phyloP scores from a whole-genome alignment of 768 basidiomycete genomes.

The Mycena vulgaris region DNA sequence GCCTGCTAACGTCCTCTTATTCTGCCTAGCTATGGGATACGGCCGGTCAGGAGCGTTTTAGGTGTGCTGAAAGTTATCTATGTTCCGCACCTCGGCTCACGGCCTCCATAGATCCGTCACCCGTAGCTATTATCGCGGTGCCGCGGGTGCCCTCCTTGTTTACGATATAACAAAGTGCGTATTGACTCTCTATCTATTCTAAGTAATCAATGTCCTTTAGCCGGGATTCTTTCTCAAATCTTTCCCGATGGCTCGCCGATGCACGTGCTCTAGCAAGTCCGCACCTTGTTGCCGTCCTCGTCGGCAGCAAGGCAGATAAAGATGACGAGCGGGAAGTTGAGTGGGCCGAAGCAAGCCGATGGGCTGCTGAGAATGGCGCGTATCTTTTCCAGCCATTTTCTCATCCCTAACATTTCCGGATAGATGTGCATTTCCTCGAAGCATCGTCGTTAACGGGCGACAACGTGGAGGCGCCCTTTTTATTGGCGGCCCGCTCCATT shows the following conservation, averaged over 20 bases:
- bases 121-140: slow-evolving; percentile 95
- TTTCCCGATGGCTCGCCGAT: slow-evolving; percentile 93
- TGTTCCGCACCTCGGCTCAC: slow-evolving; percentile 11
- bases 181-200: slow-evolving; percentile 31
- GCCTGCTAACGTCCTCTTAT: slow-evolving; percentile 34
- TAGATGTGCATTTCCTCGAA: slow-evolving; percentile 95
- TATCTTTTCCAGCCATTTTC: slow-evolving; percentile 21
- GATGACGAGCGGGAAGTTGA: slow-evolving; percentile 97
- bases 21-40: slow-evolving; percentile 92
- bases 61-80: slow-evolving; percentile 59
- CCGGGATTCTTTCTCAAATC: slow-evolving; percentile 87
- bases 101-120: slow-evolving; percentile 80
- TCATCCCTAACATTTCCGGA: slow-evolving; percentile 26
- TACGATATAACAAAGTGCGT: slow-evolving; percentile 93
- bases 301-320: slow-evolving; percentile 96
- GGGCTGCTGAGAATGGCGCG: slow-evolving; percentile 96
- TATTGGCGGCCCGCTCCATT: slow-evolving; percentile 89
- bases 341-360: slow-evolving; percentile 94
- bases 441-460: slow-evolving; percentile 93
- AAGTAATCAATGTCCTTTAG: slow-evolving; percentile 56
- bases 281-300: slow-evolving; percentile 89
- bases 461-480: slow-evolving; percentile 95
- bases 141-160: slow-evolving; percentile 92
- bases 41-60: slow-evolving; percentile 95
- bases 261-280: slow-evolving; percentile 94